Conservation (phyloP, 2,329 filamentous ascomycete species). For the Diplodia scrobiculata region DNA sequence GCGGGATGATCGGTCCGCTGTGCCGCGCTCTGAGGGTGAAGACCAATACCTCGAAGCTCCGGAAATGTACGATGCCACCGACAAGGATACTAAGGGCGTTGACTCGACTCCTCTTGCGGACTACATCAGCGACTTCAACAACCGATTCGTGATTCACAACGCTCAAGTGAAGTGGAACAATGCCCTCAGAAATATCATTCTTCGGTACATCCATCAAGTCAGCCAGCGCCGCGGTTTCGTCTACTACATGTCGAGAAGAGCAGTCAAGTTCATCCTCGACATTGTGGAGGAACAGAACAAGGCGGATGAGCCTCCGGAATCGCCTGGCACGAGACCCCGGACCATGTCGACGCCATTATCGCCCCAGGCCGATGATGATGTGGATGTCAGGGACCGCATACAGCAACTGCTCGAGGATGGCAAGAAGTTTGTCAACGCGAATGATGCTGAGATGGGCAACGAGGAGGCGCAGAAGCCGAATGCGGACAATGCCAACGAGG, state of each 20-base stretch:
- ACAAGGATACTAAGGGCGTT: constrained; percentile 54
- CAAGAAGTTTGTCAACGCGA: constrained; percentile 75
- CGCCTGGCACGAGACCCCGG: constrained; percentile 33
- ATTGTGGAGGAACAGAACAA: constrained; percentile 93
- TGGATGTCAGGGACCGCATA: constrained; percentile 80
- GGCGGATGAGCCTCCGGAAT: constrained; percentile 55
- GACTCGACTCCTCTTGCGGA: constrained; percentile 73
- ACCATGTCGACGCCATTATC: constrained; percentile 35
- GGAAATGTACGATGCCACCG: constrained; percentile 56
- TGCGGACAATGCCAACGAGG: constrained; percentile 56
- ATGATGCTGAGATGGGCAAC: constrained; percentile 55
- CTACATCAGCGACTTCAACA: constrained; percentile 93
- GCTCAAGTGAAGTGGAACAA: constrained; percentile 99
- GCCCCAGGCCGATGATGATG: constrained; percentile 59
- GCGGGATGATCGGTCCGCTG: constrained; percentile 58
- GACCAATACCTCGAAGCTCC: constrained; percentile 53
- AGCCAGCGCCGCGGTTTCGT: constrained; percentile 94
- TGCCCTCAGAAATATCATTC: constrained; percentile 87
- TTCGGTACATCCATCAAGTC: constrained; percentile 96
- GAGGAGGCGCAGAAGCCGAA: constrained; percentile 41
- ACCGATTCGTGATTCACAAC: constrained; percentile 97
- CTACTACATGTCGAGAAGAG: constrained; percentile 93
- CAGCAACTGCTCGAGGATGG: constrained; percentile 82
- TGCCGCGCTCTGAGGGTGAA: constrained; percentile 44
- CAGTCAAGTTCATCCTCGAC: constrained; percentile 96